These are phyloP conservation scores for Neofusicoccum sp. DNA, from an alignment of 2,329 filamentous ascomycete species.

Conservation along the genomic window DNA sequence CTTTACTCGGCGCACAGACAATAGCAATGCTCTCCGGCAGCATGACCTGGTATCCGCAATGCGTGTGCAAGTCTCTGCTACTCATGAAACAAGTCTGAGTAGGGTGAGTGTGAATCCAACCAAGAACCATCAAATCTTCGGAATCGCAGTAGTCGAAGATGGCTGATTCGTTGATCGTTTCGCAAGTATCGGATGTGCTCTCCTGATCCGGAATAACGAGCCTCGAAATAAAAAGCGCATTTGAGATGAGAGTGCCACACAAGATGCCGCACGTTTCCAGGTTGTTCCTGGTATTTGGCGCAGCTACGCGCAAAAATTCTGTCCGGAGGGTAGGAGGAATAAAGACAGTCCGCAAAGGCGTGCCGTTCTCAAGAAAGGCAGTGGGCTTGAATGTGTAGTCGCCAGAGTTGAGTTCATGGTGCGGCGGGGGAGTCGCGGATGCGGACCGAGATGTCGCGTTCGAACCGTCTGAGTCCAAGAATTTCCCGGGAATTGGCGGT, in stretches of 20 bases:
- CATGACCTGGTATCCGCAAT: conserved; percentile 94
- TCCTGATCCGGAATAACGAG: conserved; percentile 90
- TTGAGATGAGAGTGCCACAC: conserved; percentile 86
- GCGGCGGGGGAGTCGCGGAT: conserved; percentile 29
- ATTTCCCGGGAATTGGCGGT: conserved; percentile 33
- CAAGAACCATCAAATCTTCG: conserved; percentile 81
- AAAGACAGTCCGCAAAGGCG: conserved; percentile 84
- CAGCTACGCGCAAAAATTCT: conserved; percentile 73
- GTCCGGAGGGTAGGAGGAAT: conserved; percentile 74
- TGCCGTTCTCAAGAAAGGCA: conserved; percentile 87
- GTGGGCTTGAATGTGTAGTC: conserved; percentile 81
- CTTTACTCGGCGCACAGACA: conserved; percentile 85
- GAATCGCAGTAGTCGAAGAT: conserved; percentile 88
- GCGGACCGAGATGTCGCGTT: conserved; percentile 29
- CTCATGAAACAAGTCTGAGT: conserved; percentile 98
- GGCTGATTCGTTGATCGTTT: conserved; percentile 82
- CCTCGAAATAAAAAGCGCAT: conserved; percentile 87
- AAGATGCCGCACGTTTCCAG: conserved; percentile 96
- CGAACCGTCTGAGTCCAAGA: conserved; percentile 22
- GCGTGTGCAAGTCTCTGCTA: conserved; percentile 89
- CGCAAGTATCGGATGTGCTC: conserved; percentile 89
- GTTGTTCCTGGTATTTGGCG: conserved; percentile 75
- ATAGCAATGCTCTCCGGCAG: conserved; percentile 95
- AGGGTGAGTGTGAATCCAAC: conserved; percentile 98
- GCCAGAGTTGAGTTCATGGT: conserved; percentile 48